Evolutionary conservation across 345 rosid species (phyloP), one percentile per base, ranked within the genome.

Genomic region (Salix suchowensis): DNA sequence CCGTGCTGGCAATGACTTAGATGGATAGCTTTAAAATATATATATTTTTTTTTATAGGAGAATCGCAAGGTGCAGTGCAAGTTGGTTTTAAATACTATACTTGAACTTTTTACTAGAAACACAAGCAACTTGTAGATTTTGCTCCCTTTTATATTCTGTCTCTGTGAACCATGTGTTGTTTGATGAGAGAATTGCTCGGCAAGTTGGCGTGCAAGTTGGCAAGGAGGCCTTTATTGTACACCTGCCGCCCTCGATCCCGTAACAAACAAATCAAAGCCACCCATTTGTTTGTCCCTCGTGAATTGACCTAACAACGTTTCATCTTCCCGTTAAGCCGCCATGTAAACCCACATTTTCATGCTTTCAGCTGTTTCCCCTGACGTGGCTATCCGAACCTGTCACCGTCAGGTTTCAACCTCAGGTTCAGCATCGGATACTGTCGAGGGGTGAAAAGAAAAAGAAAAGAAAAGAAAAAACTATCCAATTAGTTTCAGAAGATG

Each of bases 71-170:
- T 52, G 46, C 58, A 39, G 30, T 16, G 40, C 80, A 71, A 77
- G 54, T 64, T 71, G 80, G 24, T 34, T 65, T 71, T 65, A 50
- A 34, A 34, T 34, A 34, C 37, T 34, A 1, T 34, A 34, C 37
- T 5, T 5, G 6, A 34, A 52, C 58, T 26, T 77, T 77, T 60
- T 50, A 37, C 62, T 50, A 54, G 24, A 77, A 52, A 52, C 67
- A 1, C 6, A 30, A 61, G 73, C 76, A 72, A 78, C 71, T 78
- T 67, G 81, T 21, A 24, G 14, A 19, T 52, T 78, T 28, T 46
- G 30, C 21, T 32, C 1, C 24, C 30, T 74, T 74, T 74, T 48
- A 66, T 66, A 50, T 50, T 24, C 14, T 37, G 28, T 26, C 62
- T 52, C 15, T 19, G 7, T 46, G 60, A 4, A 42, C 70, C 14